Evolutionary conservation across 371 early-diverging fungal genomes (phyloP), one percentile per base, ranked within the genome.

Genomic region (Conidiobolus incongruus): DNA sequence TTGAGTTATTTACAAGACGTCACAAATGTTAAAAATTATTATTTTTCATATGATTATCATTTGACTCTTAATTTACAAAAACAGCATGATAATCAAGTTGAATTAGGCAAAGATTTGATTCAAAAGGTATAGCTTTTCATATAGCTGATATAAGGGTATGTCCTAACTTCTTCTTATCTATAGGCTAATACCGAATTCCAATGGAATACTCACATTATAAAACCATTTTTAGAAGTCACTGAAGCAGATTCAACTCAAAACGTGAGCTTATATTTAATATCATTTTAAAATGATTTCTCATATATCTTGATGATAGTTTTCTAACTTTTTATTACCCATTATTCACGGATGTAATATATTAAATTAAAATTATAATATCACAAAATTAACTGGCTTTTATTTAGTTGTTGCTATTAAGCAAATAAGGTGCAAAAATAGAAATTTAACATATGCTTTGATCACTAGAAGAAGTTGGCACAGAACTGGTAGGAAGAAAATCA

Each of bases 141-240:
- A 39, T 36, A 5, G 19, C 8, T 22, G 42, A 16, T 19, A 3
- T 31, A n/a, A 20, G 12, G 13, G 15, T 28, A 40, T 28, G 20
- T 35, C 21, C 29, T 12, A 22, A 40, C 8, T 31, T 7, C 17
- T 2, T 7, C 15, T 11, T 49, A 38, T 30, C 35, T 41, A 30
- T 53, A 77, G 69, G 79, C 82, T 5, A 85, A 90, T 54, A 77
- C 77, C 15, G 67, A 87, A 32, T 95, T 90, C 56, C 89, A 81
- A 53, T 95, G 81, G 86, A 95, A 93, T 56, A 59, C 62, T 41
- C 68, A 67, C 45, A 55, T 85, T 33, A 63, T 68, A 20, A 55
- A 63, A 47, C 72, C 78, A 32, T 50, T 83, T 26, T 72, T 81
- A 35, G 71, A 73, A 1, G 56, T 65, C 24, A 52, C 63, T 1